Percentiles rank a stretch among this genome's conserved stretches.
Evolutionary conservation across 2,329 filamentous ascomycete genomes (phyloP).

Genomic region (Alternaria sp.): DNA sequence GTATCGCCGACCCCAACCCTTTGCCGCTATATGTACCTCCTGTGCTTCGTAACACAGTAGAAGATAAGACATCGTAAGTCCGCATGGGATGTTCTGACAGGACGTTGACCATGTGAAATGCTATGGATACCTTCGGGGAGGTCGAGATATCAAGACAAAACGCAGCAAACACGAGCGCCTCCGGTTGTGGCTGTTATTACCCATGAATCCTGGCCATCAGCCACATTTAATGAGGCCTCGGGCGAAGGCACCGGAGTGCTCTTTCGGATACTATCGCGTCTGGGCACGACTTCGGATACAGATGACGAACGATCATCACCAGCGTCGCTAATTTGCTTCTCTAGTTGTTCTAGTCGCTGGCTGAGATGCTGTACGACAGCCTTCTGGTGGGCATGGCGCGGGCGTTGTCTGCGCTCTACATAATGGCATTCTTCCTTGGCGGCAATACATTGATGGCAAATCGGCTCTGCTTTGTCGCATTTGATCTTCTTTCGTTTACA

Average conservation of each 20-base stretch:
- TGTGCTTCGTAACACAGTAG: background rate
- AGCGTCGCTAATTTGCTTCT: conserved; percentile 25
- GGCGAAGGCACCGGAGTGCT: conserved; percentile 17
- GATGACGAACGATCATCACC: conserved; percentile 7
- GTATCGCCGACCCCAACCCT: background rate
- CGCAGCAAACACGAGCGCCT: background rate
- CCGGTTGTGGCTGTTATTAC: background rate
- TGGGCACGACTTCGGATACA: background rate
- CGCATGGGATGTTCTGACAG: background rate
- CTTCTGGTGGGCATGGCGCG: conserved; percentile 31
- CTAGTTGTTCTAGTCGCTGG: conserved; percentile 32
- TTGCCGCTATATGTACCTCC: background rate
- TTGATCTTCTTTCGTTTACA: conserved; percentile 38
- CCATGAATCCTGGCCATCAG: conserved; percentile 32
- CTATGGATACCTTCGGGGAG: background rate
- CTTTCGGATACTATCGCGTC: background rate
- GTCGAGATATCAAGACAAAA: background rate
- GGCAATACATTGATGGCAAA: conserved; percentile 35
- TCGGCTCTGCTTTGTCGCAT: conserved; percentile 33
- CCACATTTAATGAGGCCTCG: conserved; percentile 13
- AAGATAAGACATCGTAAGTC: background rate
- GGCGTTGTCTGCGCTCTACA: conserved; percentile 34
- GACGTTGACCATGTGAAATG: background rate
- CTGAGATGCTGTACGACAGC: conserved; percentile 26
- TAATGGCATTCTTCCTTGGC: conserved; percentile 35